Evolutionary conservation across 805 yeast genomes (phyloP).

Genomic region (Wickerhamomyces hampshirensis): DNA sequence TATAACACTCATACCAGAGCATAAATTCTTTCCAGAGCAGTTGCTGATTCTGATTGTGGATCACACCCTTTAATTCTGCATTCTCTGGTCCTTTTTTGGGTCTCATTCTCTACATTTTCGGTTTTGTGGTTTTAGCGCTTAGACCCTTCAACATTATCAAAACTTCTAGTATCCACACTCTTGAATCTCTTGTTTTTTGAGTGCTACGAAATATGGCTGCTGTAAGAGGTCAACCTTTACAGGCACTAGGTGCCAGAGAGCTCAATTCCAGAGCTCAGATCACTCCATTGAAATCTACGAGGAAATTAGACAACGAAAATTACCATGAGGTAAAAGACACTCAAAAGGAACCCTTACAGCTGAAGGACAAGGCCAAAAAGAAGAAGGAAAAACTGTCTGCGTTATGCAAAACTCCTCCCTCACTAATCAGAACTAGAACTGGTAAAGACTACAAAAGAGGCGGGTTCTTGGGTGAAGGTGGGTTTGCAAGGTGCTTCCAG

Average conservation of each 20-base stretch:
- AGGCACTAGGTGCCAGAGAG: slow-evolving; percentile 31
- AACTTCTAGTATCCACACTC: too few species aligned
- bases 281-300: slow-evolving; percentile 27
- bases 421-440: slow-evolving; percentile 77
- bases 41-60: too few species aligned
- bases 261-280: slow-evolving; percentile 28
- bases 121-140: neutral
- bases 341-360: slow-evolving; percentile 17
- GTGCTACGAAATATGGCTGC: slow-evolving; percentile 22
- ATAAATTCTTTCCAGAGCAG: too few species aligned
- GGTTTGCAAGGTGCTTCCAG: slow-evolving; percentile 97
- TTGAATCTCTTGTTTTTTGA: neutral
- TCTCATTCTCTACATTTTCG: neutral
- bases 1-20: too few species aligned
- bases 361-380: slow-evolving; percentile 43
- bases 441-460: slow-evolving; percentile 93
- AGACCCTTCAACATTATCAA: slow-evolving; percentile 2
- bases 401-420: slow-evolving; percentile 94
- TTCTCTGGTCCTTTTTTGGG: neutral
- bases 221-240: slow-evolving; percentile 35
- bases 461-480: slow-evolving; percentile 92
- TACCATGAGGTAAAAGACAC: slow-evolving; percentile 6
- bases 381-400: slow-evolving; percentile 87
- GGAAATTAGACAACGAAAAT: slow-evolving; percentile 18
- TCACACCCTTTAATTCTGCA: too few species aligned